Conservation (phyloP, 179 eudicot genomes). For the Drosera spatulata region DNA sequence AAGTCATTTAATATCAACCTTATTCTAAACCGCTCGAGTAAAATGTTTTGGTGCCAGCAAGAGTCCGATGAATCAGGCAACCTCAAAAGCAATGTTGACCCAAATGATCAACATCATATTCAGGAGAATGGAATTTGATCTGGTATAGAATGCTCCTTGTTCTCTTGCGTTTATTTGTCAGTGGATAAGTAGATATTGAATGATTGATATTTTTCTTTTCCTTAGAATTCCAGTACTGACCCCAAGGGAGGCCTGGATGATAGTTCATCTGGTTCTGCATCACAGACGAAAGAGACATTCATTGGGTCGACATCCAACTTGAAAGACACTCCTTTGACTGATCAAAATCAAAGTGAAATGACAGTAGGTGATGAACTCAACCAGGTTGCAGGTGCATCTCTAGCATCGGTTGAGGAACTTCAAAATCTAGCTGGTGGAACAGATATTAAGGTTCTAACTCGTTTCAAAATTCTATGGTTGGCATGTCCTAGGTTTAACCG, state of each 20-base stretch:
- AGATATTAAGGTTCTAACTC: constrained; percentile 73
- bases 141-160: constrained; percentile 26
- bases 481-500: too few species aligned
- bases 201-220: constrained; percentile 9
- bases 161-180: constrained; percentile 5
- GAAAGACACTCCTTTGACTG: constrained; percentile 35
- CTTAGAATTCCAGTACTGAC: constrained; percentile 22
- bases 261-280: constrained; percentile 26
- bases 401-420: constrained; percentile 83
- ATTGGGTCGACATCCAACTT: constrained; percentile 26
- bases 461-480: too few species aligned
- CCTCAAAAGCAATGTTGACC: constrained; percentile 96
- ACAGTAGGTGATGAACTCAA: constrained; percentile 44
- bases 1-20: constrained; percentile 1
- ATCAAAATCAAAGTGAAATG: constrained; percentile 40
- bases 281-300: constrained; percentile 27
- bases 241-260: constrained; percentile 31
- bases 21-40: constrained; percentile 5
- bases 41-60: constrained; percentile 47
- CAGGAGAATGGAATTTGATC: constrained; percentile 92
- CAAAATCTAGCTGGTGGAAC: constrained; percentile 91
- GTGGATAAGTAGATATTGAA: constrained; percentile 5
- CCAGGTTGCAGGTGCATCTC: constrained; percentile 44
- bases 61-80: constrained; percentile 92
- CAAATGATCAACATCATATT: constrained; percentile 94